These are phyloP conservation scores for Mycena galopus DNA, from an alignment of 768 basidiomycete genomes.

Conservation along the genomic window DNA sequence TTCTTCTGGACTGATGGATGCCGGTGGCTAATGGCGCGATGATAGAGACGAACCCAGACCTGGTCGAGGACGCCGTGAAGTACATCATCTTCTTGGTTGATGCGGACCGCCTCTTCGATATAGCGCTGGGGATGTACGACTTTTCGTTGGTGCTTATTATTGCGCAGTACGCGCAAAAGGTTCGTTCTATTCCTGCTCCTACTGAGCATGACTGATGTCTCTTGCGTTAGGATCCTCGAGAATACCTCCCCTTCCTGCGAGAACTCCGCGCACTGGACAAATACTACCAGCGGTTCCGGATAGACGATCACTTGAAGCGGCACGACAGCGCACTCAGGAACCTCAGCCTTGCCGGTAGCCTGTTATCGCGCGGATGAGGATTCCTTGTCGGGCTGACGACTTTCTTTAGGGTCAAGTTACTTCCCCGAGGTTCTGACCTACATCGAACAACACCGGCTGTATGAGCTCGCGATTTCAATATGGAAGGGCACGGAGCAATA, in stretches of 20 bases:
- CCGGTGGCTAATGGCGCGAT: no score
- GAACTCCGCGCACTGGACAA: slow-evolving; percentile 86
- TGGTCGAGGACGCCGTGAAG: slow-evolving; percentile 97
- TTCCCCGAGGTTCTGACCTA: slow-evolving; percentile 89
- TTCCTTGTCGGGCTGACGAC: slow-evolving; percentile 9
- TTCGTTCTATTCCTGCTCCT: slow-evolving; percentile 42
- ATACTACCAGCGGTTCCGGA: slow-evolving; percentile 88
- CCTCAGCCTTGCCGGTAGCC: slow-evolving; percentile 79
- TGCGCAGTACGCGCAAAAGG: slow-evolving; percentile 97
- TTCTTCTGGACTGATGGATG: no score
- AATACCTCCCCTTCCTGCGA: slow-evolving; percentile 96
- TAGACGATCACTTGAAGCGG: slow-evolving; percentile 92
- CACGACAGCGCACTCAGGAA: slow-evolving; percentile 81
- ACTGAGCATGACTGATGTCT: neutral
- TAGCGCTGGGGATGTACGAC: slow-evolving; percentile 98
- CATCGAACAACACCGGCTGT: slow-evolving; percentile 82
- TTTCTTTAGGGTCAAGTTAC: slow-evolving; percentile 65
- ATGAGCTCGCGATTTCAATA: slow-evolving; percentile 78
- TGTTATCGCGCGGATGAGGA: slow-evolving; percentile 11
- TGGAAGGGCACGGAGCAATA: slow-evolving; percentile 79
- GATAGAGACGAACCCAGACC: slow-evolving; percentile 71
- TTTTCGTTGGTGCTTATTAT: slow-evolving; percentile 96
- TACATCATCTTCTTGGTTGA: slow-evolving; percentile 99
- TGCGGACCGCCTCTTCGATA: slow-evolving; percentile 91
- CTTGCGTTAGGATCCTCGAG: slow-evolving; percentile 94